These are phyloP conservation scores for Epichloe hybrida DNA, from an alignment of 2,329 filamentous ascomycete species.

Conservation along the genomic window DNA sequence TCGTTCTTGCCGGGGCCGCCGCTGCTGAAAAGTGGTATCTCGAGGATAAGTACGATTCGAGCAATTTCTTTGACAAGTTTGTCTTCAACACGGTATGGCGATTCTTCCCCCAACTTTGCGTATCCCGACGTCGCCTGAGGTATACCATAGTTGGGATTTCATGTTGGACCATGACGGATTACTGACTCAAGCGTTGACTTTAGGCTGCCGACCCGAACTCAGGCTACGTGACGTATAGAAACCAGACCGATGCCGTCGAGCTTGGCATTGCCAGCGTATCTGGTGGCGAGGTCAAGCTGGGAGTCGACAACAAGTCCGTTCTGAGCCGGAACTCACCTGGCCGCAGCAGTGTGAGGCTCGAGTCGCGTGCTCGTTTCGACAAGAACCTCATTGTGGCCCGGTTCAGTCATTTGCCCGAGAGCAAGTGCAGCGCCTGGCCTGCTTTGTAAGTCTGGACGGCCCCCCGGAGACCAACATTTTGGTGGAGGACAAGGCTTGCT, in stretches of 20 bases:
- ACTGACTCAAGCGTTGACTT: background rate
- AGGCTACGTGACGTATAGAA: conserved; percentile 48
- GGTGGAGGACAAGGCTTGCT: too few relatives aligned
- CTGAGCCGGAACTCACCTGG: conserved; percentile 17
- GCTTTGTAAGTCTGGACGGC: conserved; percentile 39
- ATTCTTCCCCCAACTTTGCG: too few relatives aligned
- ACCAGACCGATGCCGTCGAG: conserved; percentile 17
- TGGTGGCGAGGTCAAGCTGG: conserved; percentile 19
- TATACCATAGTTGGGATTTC: background rate
- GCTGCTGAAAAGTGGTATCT: conserved; percentile 23
- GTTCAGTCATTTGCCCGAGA: conserved; percentile 53
- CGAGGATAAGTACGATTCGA: conserved; percentile 24
- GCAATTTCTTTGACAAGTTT: conserved; percentile 37
- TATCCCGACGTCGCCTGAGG: background rate
- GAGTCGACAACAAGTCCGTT: conserved; percentile 20
- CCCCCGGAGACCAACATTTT: too few relatives aligned
- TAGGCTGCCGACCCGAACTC: conserved; percentile 32
- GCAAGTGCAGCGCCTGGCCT: conserved; percentile 58
- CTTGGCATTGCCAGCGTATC: too few relatives aligned
- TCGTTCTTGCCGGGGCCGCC: conserved; percentile 21
- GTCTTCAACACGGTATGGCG: conserved; percentile 24
- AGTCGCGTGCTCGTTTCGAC: conserved; percentile 48
- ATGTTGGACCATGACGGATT: background rate
- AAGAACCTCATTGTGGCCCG: conserved; percentile 57
- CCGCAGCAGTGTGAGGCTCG: conserved; percentile 48